These are phyloP conservation scores for Streptanthus diversifolius DNA, from an alignment of 345 rosid species.

Conservation along the genomic window DNA sequence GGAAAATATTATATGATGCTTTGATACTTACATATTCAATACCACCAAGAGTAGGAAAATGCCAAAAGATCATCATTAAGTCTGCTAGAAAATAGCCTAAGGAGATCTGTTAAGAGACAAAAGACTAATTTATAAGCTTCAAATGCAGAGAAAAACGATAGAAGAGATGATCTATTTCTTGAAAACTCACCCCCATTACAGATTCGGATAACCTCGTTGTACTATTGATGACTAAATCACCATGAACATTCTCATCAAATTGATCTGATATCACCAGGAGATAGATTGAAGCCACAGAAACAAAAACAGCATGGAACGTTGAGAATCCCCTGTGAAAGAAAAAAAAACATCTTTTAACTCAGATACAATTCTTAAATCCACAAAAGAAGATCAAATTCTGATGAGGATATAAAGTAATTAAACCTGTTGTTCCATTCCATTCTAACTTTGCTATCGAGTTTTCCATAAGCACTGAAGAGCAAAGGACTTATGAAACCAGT, in stretches of 20 bases:
- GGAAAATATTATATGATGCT: not conserved
- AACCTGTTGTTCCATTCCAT: constrained; percentile 91
- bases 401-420: not conserved
- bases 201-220: constrained; percentile 51
- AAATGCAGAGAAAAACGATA: not conserved
- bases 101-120: constrained; percentile 47
- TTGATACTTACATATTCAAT: constrained; percentile 65
- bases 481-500: constrained; percentile 49
- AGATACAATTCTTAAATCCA: not conserved
- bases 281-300: constrained; percentile 58
- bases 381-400: not conserved
- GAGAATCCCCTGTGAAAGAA: constrained; percentile 73
- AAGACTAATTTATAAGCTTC: not conserved
- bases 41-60: constrained; percentile 75
- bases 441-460: constrained; percentile 48
- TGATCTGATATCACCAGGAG: constrained; percentile 57
- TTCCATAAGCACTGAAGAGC: constrained; percentile 51
- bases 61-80: constrained; percentile 69
- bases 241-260: constrained; percentile 51
- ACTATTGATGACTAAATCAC: constrained; percentile 48
- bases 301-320: constrained; percentile 72
- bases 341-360: not conserved
- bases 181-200: constrained; percentile 59
- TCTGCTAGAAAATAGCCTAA: constrained; percentile 78
- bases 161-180: not conserved